Conservation (phyloP, 768 basidiomycete genomes). For the Lactarius hatsudake region DNA sequence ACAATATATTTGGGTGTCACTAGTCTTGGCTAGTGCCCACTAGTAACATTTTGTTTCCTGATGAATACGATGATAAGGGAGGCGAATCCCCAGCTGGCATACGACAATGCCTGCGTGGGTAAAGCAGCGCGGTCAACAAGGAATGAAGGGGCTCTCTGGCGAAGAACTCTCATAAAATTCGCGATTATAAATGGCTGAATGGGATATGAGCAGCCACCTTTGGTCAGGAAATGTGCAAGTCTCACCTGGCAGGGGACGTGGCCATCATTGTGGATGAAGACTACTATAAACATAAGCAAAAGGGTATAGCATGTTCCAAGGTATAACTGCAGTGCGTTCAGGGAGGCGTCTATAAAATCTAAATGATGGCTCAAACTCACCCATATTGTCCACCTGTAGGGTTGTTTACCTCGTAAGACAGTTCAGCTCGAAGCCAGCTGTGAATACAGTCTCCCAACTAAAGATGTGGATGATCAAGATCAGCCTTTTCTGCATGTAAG, state of each 20-base stretch:
- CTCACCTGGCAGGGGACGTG: not conserved
- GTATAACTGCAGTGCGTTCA: not conserved
- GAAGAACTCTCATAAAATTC: not conserved
- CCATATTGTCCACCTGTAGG: slow-evolving; percentile 2
- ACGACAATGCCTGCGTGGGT: not conserved
- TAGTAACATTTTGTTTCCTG: too few species aligned
- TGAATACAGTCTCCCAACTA: not conserved
- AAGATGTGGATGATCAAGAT: not conserved
- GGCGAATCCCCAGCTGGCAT: not conserved
- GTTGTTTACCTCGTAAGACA: slow-evolving; percentile 11
- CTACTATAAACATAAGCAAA: not conserved
- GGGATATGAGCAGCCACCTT: too few species aligned
- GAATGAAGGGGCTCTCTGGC: not conserved
- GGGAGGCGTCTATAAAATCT: not conserved
- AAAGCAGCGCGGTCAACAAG: not conserved
- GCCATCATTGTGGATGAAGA: not conserved
- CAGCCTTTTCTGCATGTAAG: not conserved
- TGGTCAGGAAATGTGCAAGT: not conserved
- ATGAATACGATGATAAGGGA: slow-evolving; percentile 6
- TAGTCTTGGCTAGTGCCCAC: too few species aligned
- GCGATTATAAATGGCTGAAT: not conserved
- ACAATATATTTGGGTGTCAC: too few species aligned
- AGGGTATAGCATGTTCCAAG: not conserved
- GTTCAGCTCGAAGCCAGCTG: not conserved
- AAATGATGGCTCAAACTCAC: not conserved